A percentile compares a stretch with the other conserved stretches of the same genome.
Conservation (phyloP, 2,329 filamentous ascomycete genomes). For the Talaromyces sp. region DNA sequence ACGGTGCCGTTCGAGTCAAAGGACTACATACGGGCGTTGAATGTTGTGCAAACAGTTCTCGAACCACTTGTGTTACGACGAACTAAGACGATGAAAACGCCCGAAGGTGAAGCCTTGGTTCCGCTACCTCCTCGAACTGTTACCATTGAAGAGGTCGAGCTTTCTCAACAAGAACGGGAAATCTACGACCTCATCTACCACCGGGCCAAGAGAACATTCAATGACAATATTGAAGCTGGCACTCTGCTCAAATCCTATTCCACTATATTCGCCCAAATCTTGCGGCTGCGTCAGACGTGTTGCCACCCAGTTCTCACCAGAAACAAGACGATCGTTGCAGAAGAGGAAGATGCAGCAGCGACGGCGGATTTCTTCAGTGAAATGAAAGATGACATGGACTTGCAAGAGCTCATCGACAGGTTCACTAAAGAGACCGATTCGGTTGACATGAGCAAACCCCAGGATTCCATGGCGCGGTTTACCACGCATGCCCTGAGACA, state of each 20-base stretch:
- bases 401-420: constrained; percentile 74
- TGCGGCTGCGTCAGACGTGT: constrained; percentile 86
- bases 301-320: constrained; percentile 88
- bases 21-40: constrained; percentile 85
- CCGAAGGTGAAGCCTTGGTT: constrained; percentile 74
- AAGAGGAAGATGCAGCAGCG: constrained; percentile 76
- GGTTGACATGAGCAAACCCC: constrained; percentile 38
- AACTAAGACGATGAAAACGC: constrained; percentile 98
- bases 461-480: constrained; percentile 64
- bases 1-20: constrained; percentile 95
- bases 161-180: constrained; percentile 77
- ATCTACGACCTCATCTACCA: constrained; percentile 89
- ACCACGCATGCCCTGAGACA: constrained; percentile 83
- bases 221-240: constrained; percentile 80
- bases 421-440: constrained; percentile 68
- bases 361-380: constrained; percentile 74
- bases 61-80: constrained; percentile 91
- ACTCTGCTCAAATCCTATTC: constrained; percentile 94
- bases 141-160: constrained; percentile 79
- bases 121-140: constrained; percentile 73
- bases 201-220: constrained; percentile 76
- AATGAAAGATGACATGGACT: constrained; percentile 91
- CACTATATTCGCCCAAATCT: constrained; percentile 93
- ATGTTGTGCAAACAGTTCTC: constrained; percentile 93
- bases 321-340: constrained; percentile 75